A percentile compares a stretch with the other conserved stretches of the same genome.
Conservation (phyloP, 1,139 yeast genomes). For the Zygoascus meyerae region DNA sequence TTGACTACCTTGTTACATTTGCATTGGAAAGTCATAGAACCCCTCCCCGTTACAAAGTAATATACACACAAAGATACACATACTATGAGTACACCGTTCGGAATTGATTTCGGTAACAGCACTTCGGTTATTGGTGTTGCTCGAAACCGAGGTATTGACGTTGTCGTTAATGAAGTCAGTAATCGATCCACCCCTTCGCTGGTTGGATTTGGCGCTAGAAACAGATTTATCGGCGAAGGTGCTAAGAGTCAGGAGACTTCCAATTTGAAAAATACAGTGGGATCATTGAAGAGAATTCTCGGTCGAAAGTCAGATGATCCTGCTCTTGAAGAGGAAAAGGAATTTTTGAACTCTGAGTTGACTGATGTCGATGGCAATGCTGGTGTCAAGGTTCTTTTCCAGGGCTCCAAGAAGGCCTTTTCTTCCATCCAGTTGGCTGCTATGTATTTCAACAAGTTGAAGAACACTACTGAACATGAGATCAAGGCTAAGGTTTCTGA, state of each 20-base stretch:
- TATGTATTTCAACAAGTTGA: conserved; percentile 89
- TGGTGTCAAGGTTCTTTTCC: conserved; percentile 79
- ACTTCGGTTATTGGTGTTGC: conserved; percentile 95
- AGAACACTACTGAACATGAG: conserved; percentile 72
- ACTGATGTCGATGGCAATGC: conserved; percentile 67
- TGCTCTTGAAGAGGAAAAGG: conserved; percentile 68
- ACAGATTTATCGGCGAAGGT: conserved; percentile 88
- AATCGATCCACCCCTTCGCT: conserved; percentile 94
- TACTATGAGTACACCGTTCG: conserved; percentile 82
- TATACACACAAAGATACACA: neutral
- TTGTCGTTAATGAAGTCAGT: conserved; percentile 96
- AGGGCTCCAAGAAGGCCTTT: conserved; percentile 73
- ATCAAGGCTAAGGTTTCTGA: conserved; percentile 68
- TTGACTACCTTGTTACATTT: neutral
- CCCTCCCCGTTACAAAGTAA: neutral
- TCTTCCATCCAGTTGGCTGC: conserved; percentile 87
- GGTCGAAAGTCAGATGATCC: conserved; percentile 76
- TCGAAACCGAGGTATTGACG: conserved; percentile 96
- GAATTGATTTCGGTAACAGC: conserved; percentile 96
- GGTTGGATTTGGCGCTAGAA: conserved; percentile 86
- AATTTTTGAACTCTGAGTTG: conserved; percentile 65
- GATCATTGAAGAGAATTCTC: conserved; percentile 84
- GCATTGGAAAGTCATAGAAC: neutral
- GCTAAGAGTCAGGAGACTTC: conserved; percentile 96
- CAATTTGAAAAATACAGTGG: conserved; percentile 92